These are phyloP conservation scores for Saturnispora galanensis DNA, from an alignment of 805 yeast genomes.

Conservation along the genomic window DNA sequence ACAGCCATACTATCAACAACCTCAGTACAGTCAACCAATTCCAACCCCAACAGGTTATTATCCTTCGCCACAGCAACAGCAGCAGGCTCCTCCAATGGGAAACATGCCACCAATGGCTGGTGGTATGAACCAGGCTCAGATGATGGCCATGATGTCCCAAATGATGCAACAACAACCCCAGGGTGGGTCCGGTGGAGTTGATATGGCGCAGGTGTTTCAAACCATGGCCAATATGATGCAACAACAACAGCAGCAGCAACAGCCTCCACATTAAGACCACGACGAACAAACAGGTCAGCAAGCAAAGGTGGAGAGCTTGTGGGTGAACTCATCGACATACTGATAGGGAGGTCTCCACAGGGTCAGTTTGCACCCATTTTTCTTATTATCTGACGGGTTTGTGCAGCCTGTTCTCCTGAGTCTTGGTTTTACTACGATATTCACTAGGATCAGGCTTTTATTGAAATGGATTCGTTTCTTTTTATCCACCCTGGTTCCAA, in stretches of 20 bases:
- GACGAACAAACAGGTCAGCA: too few species aligned
- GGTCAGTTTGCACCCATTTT: too few species aligned
- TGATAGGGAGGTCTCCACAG: too few species aligned
- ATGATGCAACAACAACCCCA: slow-evolving; percentile 21
- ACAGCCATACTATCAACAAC: slow-evolving; percentile 7
- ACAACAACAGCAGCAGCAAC: slow-evolving; percentile 16
- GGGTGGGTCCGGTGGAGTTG: slow-evolving; percentile 18
- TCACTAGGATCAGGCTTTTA: too few species aligned
- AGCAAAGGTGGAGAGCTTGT: too few species aligned
- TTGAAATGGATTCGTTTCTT: too few species aligned
- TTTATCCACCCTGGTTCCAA: too few species aligned
- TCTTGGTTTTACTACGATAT: too few species aligned
- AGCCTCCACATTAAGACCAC: background rate
- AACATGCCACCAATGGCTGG: slow-evolving; percentile 6
- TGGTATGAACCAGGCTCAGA: slow-evolving; percentile 19
- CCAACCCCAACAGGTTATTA: slow-evolving; percentile 4
- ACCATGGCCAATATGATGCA: slow-evolving; percentile 29
- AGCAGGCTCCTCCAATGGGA: slow-evolving; percentile 1
- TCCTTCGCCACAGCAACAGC: slow-evolving; percentile 6
- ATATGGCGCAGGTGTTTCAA: slow-evolving; percentile 29
- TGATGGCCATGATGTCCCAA: slow-evolving; percentile 28
- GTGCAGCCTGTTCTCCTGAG: too few species aligned
- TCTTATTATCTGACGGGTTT: too few species aligned
- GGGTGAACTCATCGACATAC: too few species aligned
- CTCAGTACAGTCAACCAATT: slow-evolving; percentile 3